Evolutionary conservation across 768 basidiomycete species (phyloP).

Genomic region (Russula sp.): DNA sequence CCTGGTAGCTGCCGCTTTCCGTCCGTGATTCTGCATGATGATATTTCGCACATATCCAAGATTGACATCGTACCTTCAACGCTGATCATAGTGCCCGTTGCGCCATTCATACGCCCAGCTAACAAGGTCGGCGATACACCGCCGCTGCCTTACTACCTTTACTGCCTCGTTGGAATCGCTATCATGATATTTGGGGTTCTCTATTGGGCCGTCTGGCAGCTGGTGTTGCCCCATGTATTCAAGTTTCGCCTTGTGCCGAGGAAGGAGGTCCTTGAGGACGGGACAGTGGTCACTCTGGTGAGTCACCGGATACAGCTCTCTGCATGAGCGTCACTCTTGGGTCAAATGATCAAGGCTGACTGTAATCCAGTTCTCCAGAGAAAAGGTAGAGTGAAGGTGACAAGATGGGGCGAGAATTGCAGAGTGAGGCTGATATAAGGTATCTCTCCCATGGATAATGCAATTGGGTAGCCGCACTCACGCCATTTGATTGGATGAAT

Average conservation of each 20-base stretch:
- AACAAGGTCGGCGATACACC: slow-evolving; percentile 55
- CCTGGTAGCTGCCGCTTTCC: slow-evolving; percentile 42
- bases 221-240: slow-evolving; percentile 42
- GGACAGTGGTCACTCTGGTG: slow-evolving; percentile 48
- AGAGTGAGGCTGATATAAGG: too few species aligned
- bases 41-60: not conserved
- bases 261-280: slow-evolving; percentile 44
- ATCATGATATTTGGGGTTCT: slow-evolving; percentile 39
- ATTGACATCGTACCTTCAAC: not conserved
- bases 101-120: slow-evolving; percentile 48
- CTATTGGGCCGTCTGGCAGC: slow-evolving; percentile 50
- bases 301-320: slow-evolving; percentile 19
- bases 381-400: not conserved
- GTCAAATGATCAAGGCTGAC: not conserved
- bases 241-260: slow-evolving; percentile 40
- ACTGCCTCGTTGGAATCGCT: slow-evolving; percentile 46
- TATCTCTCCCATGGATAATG: too few species aligned
- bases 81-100: slow-evolving; percentile 38
- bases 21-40: slow-evolving; percentile 30
- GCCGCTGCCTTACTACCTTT: slow-evolving; percentile 54
- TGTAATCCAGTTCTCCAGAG: slow-evolving; percentile 6
- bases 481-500: too few species aligned
- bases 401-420: not conserved
- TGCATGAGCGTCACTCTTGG: too few species aligned
- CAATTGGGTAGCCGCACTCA: too few species aligned